Percentiles rank a stretch among this genome's conserved stretches.
phyloP scores from a whole-genome alignment of 352 stramenopile genomes.

The Plasmopara muralis region DNA sequence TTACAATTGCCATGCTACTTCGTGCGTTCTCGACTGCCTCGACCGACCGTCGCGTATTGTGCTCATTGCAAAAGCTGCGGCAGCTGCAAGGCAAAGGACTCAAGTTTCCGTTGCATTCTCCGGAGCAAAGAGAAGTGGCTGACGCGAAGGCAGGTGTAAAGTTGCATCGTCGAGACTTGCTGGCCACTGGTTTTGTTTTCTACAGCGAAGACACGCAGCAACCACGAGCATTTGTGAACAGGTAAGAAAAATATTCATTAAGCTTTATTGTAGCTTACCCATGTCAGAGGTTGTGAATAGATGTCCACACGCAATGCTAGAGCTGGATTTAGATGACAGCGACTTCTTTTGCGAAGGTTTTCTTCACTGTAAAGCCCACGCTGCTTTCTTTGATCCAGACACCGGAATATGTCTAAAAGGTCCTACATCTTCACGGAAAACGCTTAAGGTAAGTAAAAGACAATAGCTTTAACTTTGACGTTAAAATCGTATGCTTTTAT shows the following conservation, averaged over 20 bases:
- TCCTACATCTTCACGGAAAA: conserved; percentile 35
- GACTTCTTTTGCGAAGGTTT: conserved; percentile 79
- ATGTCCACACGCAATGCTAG: conserved; percentile 60
- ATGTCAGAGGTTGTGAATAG: conserved; percentile 14
- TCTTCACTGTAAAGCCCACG: conserved; percentile 76
- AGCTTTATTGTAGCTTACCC: neutral
- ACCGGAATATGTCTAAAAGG: conserved; percentile 63
- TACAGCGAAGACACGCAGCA: conserved; percentile 33
- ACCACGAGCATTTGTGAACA: conserved; percentile 56
- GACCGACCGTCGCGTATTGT: conserved; percentile 35
- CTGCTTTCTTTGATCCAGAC: conserved; percentile 73
- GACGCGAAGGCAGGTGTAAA: conserved; percentile 1
- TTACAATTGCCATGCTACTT: conserved; percentile 11
- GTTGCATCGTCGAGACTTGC: conserved; percentile 20
- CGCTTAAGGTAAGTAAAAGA: conserved; percentile 25
- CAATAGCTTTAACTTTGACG: neutral
- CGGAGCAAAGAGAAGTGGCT: conserved; percentile 5
- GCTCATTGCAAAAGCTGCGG: conserved; percentile 45
- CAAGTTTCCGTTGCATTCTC: conserved; percentile 47
- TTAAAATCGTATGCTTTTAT: conserved; percentile 2
- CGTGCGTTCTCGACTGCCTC: conserved; percentile 10
- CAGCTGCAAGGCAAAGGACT: conserved; percentile 34
- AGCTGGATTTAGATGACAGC: conserved; percentile 74
- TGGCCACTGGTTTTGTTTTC: conserved; percentile 62
- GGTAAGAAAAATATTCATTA: conserved; percentile 8